Conservation (phyloP, 331 rosid genomes). For the Malus hybrid region DNA sequence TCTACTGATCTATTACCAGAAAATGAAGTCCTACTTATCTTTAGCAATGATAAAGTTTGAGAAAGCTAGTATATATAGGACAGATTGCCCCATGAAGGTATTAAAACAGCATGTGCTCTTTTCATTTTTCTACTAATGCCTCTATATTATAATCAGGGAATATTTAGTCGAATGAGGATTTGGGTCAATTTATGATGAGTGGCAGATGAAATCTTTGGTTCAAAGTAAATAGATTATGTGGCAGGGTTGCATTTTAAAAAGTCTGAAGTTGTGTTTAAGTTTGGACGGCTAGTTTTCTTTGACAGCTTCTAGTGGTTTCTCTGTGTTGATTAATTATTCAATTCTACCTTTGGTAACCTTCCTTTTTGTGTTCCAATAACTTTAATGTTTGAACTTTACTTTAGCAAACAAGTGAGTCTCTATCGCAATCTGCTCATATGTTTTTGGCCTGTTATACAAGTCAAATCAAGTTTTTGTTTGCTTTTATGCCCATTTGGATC, state of each 20-base stretch:
- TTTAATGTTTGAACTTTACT: not conserved
- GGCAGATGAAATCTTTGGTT: not conserved
- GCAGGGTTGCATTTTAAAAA: not conserved
- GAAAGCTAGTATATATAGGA: not conserved
- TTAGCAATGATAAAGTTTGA: not conserved
- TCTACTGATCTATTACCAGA: not conserved
- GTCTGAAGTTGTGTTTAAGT: not conserved
- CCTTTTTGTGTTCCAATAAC: not conserved
- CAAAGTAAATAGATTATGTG: not conserved
- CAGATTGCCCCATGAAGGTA: not conserved
- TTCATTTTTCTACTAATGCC: not conserved
- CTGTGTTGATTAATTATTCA: not conserved
- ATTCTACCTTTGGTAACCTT: not conserved
- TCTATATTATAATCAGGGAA: not conserved
- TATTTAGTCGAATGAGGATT: not conserved
- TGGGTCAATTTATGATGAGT: not conserved
- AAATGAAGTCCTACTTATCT: not conserved
- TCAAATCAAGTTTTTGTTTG: too few species aligned
- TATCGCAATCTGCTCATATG: too few species aligned
- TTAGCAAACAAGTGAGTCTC: not conserved
- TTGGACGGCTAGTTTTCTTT: conserved; percentile 11
- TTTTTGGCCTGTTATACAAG: too few species aligned
- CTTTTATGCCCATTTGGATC: too few species aligned
- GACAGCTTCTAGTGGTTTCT: not conserved
- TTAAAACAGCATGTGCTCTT: not conserved